Base-by-base conservation (phyloP, 2,329 filamentous ascomycete species). In the Blastomyces percursus region DNA sequence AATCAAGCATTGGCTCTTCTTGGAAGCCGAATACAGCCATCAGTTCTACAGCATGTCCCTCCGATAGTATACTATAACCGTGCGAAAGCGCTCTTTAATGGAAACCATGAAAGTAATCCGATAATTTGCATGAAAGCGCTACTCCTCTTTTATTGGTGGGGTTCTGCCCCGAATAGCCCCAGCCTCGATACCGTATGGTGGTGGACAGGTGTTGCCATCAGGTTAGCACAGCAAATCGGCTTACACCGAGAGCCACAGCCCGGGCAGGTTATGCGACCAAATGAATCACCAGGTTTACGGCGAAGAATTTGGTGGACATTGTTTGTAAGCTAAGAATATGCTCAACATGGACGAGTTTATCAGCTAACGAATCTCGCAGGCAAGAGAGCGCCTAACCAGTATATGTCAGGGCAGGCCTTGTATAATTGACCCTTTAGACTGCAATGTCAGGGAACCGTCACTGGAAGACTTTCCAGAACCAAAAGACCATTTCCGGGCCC, bases 71-170 rank as follows among this genome's bases (percentile, higher is more conserved):
- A 78, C 52, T 79, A 79, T 62, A 68, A 75, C n/a, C 71, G 71
- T 51, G 77, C 76, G 6, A 68, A 71, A 9, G 69, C 66, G n/a
- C 69, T 77, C 2, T 78, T 79, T 60, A 77, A 79, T 61, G 67
- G 73, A 14, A 76, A 78, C 52, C 71, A 75, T 30, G 77, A 79
- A 55, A 65, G 71, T 0, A 73, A 78, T 61, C 70, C 71, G 0
- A 65, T 78, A 27, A 72, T 69, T 0, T 71, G 70, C 0, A 61
- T 79, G 0, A 74, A 75, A 60, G 72, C 76, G 0, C 67, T 79
- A 0, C 68, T 74, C 0, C 62, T 79, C 1, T 77, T 79, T 46
- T 79, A 79, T 68, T 79, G 77, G 77, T 79, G 76, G 77, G 74
- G 75, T 2, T 75, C 77, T 7, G 69, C 72, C 0, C 76, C 77